Evolutionary conservation across 257 asterid species (phyloP), one percentile per base, ranked within the genome.

Genomic region (Solanum ossicruentum): DNA sequence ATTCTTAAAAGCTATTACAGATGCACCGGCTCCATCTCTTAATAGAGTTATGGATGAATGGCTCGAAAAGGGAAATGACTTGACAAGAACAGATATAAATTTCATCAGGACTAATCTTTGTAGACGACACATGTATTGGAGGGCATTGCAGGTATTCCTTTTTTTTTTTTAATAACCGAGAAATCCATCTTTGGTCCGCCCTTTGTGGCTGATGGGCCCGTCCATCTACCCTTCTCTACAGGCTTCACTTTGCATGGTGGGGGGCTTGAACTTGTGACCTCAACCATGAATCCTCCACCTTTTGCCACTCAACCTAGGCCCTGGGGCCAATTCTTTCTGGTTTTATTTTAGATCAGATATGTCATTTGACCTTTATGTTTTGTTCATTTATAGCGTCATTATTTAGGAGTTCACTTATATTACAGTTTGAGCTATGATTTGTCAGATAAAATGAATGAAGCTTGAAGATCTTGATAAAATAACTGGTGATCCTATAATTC

Each of bases 131-230:
- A 75, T 91, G 91, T 94, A 82, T 82, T 61, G 43, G 81, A 91
- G 86, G 89, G 97, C 99, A 56, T 89, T 95, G 91, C 92, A 92
- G 97, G 99, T 95, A 56, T 84, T 84, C 41, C n/a, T n/a, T 71
- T 32, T 32, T 32, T 32, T 32, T 32, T 26, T 26, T 26, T 26
- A 26, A 32, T 32, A 32, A 32, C 39, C 39, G 39, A 32, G 39
- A 32, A 32, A 32, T 32, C 39, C 39, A 32, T 32, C 5, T 32
- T 1, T 26, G 39, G 39, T 32, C 39, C 3, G 39, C 5, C 39
- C 5, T 26, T 26, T 26, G 28, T 26, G 28, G 28, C 28, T 26
- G 28, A 26, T 26, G 28, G 2, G 28, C 28, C 28, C 28, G 28
- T 26, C 28, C 28, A 26, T 26, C 28, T 32, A 32, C 39, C 39